Base-by-base conservation (phyloP, 2,329 filamentous ascomycete species). In the Plectosphaerella plurivora region DNA sequence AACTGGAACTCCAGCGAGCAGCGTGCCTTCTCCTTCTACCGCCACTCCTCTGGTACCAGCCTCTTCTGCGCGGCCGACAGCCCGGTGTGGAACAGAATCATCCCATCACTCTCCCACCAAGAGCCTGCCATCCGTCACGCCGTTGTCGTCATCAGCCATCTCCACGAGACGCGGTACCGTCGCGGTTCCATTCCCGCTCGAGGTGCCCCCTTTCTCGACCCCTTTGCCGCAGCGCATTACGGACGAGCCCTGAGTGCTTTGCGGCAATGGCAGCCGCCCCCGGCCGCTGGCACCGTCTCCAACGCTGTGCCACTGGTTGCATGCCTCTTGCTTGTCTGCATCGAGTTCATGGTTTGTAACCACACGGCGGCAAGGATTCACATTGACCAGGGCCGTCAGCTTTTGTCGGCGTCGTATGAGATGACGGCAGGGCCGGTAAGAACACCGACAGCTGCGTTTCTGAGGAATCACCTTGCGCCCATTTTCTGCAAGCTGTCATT, bases 331-430 rank as follows among this genome's bases (percentile, higher is more conserved):
- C 78, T 81, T 54, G 74, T 77, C 22, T 78, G 77, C 57, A 73
- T 81, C 47, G 79, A 82, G 61, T 78, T 78, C 57, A 66, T 82
- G 53, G 75, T 76, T 35, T 73, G 75, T 36, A 74, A 81, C 52
- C 72, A 75, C 42, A 61, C 63, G 4, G 70, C 72, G 10, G 74
- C 77, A 1, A 67, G 74, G 45, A 64, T 75, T 51, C 73, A 76
- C 48, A 71, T 76, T 15, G 63, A 66, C 15, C 72, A 76, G 53
- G 74, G 73, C 7, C 60, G 73, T 2, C 67, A 72, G 41, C 70
- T 76, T 2, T 63, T 76, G 4, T 64, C 28, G 22, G 22, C 22
- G 11, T 33, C 28, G 8, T 33, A 33, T 33, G 28, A 33, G 28
- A 12, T 33, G 22, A 22, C 11, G 28, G 28, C 8, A 33, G 28